These are phyloP conservation scores for Hypsizygus marmoreus DNA, from an alignment of 768 basidiomycete species.

Conservation along the genomic window DNA sequence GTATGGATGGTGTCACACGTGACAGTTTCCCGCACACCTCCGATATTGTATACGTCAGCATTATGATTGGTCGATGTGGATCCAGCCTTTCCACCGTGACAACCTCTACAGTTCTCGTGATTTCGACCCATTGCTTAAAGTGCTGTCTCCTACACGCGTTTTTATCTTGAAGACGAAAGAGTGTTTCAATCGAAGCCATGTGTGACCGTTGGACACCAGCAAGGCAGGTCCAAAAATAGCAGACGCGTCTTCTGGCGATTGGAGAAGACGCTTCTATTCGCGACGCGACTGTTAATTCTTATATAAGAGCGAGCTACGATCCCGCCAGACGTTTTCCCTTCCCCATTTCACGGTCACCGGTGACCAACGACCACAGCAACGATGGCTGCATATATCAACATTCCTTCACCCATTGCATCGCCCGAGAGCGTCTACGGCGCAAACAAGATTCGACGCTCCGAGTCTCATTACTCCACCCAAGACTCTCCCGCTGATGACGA, in stretches of 20 bases:
- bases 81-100: too few relatives aligned
- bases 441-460: too few relatives aligned
- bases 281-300: conserved; percentile 4
- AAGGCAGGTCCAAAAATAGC: background rate
- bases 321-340: background rate
- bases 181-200: too few relatives aligned
- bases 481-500: conserved; percentile 4
- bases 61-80: too few relatives aligned
- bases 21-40: conserved; percentile 31
- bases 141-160: too few relatives aligned
- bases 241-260: conserved; percentile 1
- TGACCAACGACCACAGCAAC: too few relatives aligned
- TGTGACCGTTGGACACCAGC: background rate
- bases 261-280: background rate
- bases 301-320: conserved; percentile 3
- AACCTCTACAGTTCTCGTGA: too few relatives aligned
- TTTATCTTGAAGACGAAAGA: too few relatives aligned
- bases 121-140: too few relatives aligned
- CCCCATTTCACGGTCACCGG: conserved; percentile 13
- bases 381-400: too few relatives aligned
- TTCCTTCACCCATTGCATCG: too few relatives aligned
- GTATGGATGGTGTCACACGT: conserved; percentile 20
- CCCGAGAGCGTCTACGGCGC: too few relatives aligned
- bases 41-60: conserved; percentile 17
- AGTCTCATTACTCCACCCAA: conserved; percentile 1